Percentiles rank a stretch among this genome's conserved stretches.
Conservation (phyloP, 805 yeast genomes). For the Wickerhamiella brachini region DNA sequence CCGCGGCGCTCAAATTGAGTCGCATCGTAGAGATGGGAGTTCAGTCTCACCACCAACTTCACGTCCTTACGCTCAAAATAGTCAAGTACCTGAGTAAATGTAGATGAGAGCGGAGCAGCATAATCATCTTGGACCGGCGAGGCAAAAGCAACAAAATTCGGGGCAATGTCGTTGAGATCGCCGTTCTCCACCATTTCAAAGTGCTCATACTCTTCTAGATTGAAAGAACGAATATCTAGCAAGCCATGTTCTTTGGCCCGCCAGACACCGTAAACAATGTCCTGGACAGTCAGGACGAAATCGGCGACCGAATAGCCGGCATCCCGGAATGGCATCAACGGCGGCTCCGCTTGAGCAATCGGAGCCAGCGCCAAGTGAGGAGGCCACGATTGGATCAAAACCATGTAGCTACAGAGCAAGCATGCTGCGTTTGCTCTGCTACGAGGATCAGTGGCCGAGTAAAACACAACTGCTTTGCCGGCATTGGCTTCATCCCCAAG, state of each 20-base stretch:
- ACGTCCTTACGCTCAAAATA: conserved; percentile 65
- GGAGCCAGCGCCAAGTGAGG: conserved; percentile 97
- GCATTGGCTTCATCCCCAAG: conserved; percentile 74
- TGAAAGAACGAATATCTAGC: conserved; percentile 69
- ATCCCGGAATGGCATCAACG: conserved; percentile 88
- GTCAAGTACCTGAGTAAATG: conserved; percentile 48
- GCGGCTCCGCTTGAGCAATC: conserved; percentile 79
- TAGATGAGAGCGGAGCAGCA: conserved; percentile 16
- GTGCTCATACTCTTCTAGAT: conserved; percentile 85
- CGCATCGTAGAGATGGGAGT: conserved; percentile 81
- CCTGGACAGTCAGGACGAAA: conserved; percentile 86
- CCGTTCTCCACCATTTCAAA: conserved; percentile 96
- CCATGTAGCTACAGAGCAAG: conserved; percentile 84
- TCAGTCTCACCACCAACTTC: conserved; percentile 78
- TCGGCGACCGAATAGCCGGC: conserved; percentile 97
- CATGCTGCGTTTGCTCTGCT: conserved; percentile 91
- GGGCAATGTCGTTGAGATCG: conserved; percentile 81
- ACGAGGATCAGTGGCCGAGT: conserved; percentile 67
- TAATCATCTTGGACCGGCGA: conserved; percentile 52
- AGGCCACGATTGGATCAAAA: conserved; percentile 91
- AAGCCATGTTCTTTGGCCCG: conserved; percentile 87
- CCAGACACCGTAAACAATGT: conserved; percentile 93
- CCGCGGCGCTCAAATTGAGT: conserved; percentile 69
- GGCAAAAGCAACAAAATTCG: conserved; percentile 94
- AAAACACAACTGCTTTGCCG: conserved; percentile 81